Percentiles rank a stretch among this genome's conserved stretches.
Conservation (phyloP, 1,139 yeast species). For the Nakaseomyces uthaithaninus region DNA sequence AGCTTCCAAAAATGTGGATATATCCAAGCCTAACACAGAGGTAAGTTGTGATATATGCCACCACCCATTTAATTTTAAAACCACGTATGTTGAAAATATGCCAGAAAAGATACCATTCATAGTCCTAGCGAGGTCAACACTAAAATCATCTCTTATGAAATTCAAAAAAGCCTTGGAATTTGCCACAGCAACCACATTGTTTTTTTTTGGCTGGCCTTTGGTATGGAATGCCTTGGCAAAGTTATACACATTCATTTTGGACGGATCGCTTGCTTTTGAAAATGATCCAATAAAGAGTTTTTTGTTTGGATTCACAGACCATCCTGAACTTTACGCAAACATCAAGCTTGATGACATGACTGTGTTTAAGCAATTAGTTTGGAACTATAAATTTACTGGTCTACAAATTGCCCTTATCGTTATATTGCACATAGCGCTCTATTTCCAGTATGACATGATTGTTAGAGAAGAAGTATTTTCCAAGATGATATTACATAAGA, state of each 20-base stretch:
- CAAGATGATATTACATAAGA: slow-evolving; percentile 45
- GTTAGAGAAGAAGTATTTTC: slow-evolving; percentile 58
- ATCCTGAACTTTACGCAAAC: slow-evolving; percentile 9
- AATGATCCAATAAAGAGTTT: slow-evolving; percentile 38
- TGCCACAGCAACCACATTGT: slow-evolving; percentile 35
- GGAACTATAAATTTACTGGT: slow-evolving; percentile 22
- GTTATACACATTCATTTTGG: slow-evolving; percentile 46
- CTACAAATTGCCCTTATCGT: slow-evolving; percentile 32
- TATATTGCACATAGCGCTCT: slow-evolving; percentile 41
- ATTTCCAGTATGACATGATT: slow-evolving; percentile 65
- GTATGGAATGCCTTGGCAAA: slow-evolving; percentile 49
- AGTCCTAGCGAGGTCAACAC: slow-evolving; percentile 38
- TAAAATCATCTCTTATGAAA: slow-evolving; percentile 23
- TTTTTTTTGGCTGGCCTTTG: slow-evolving; percentile 48
- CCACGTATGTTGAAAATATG: slow-evolving; percentile 62
- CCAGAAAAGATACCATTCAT: slow-evolving; percentile 56
- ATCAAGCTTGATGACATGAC: slow-evolving; percentile 5
- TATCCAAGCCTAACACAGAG: slow-evolving; percentile 33
- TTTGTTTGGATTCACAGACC: slow-evolving; percentile 39
- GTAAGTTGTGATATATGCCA: slow-evolving; percentile 86
- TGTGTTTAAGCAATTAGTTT: slow-evolving; percentile 12
- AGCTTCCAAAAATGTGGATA: slow-evolving; percentile 30
- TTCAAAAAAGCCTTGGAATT: slow-evolving; percentile 33
- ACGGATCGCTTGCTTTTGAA: slow-evolving; percentile 41
- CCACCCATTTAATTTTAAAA: slow-evolving; percentile 61